These are phyloP conservation scores for Mariannaea elegans DNA, from an alignment of 2,329 filamentous ascomycete genomes.

Conservation along the genomic window DNA sequence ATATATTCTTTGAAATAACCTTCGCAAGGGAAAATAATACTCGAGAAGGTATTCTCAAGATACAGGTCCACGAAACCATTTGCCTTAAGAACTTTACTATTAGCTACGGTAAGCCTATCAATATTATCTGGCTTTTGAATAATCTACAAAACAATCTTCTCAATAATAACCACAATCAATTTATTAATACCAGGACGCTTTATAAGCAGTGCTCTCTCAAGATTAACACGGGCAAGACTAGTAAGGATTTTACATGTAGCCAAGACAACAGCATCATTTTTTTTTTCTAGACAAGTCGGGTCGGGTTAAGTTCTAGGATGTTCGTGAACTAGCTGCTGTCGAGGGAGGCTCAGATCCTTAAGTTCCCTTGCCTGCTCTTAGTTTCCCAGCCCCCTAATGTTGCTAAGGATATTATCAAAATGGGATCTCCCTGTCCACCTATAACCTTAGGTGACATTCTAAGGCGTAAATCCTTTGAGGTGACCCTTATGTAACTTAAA, in stretches of 20 bases:
- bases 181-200: conserved; percentile 88
- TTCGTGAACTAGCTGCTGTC: conserved; percentile 75
- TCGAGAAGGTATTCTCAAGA: conserved; percentile 95
- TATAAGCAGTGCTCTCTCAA: conserved; percentile 87
- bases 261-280: conserved; percentile 95
- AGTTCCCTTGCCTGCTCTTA: conserved; percentile 61
- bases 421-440: too few species aligned
- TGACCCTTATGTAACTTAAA: too few species aligned
- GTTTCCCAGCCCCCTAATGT: too few species aligned
- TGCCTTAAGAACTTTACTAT: conserved; percentile 96
- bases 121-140: conserved; percentile 79
- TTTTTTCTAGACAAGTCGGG: conserved; percentile 96
- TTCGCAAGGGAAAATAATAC: too few species aligned
- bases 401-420: too few species aligned
- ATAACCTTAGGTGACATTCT: too few species aligned
- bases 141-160: conserved; percentile 71
- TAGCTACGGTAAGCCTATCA: conserved; percentile 94
- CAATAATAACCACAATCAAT: conserved; percentile 69
- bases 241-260: conserved; percentile 97
- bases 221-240: conserved; percentile 96
- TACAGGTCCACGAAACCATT: conserved; percentile 85
- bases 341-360: conserved; percentile 61
- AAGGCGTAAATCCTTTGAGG: too few species aligned
- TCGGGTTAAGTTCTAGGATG: conserved; percentile 97
- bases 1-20: too few species aligned